Evolutionary conservation across 78 protist genomes (phyloP).

Genomic region (Mantamonas sphyraenae): DNA sequence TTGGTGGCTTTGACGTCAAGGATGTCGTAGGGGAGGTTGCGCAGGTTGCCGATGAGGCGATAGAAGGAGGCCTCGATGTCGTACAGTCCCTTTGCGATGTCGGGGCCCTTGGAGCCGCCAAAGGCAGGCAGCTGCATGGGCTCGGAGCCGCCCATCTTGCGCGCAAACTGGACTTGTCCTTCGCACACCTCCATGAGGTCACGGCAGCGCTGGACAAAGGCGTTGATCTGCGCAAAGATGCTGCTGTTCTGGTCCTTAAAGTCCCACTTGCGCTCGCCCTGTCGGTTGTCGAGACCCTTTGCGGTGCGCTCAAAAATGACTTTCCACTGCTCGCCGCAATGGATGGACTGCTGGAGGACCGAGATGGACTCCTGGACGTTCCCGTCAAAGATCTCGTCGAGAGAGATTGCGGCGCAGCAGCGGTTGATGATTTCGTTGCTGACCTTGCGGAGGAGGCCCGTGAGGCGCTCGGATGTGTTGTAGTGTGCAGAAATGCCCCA

Average conservation of each 20-base stretch:
- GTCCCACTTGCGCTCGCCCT: slow-evolving; percentile 19
- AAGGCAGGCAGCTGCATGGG: slow-evolving; percentile 27
- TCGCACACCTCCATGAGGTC: slow-evolving; percentile 74
- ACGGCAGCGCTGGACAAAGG: slow-evolving; percentile 79
- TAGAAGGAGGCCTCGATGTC: slow-evolving; percentile 52
- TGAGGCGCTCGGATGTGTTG: slow-evolving; percentile 46
- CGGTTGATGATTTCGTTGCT: slow-evolving; percentile 59
- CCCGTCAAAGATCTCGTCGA: slow-evolving; percentile 61
- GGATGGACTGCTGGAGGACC: slow-evolving; percentile 26
- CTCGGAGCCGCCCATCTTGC: not conserved
- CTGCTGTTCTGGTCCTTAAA: slow-evolving; percentile 14
- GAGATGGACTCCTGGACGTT: slow-evolving; percentile 11
- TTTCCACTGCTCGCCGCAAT: slow-evolving; percentile 43
- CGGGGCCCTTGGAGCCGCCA: slow-evolving; percentile 48
- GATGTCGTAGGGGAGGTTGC: slow-evolving; percentile 23
- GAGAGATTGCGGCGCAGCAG: slow-evolving; percentile 41
- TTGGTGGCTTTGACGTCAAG: slow-evolving; percentile 59
- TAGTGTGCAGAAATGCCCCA: slow-evolving; percentile 39
- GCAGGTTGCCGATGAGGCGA: slow-evolving; percentile 20
- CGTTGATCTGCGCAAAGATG: slow-evolving; percentile 76
- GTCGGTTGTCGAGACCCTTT: slow-evolving; percentile 3
- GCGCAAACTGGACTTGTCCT: slow-evolving; percentile 63
- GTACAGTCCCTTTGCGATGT: slow-evolving; percentile 9
- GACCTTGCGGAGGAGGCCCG: slow-evolving; percentile 50
- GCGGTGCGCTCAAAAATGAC: not conserved